Conservation (phyloP, 2,329 filamentous ascomycete genomes). For the Leptographium procerum region DNA sequence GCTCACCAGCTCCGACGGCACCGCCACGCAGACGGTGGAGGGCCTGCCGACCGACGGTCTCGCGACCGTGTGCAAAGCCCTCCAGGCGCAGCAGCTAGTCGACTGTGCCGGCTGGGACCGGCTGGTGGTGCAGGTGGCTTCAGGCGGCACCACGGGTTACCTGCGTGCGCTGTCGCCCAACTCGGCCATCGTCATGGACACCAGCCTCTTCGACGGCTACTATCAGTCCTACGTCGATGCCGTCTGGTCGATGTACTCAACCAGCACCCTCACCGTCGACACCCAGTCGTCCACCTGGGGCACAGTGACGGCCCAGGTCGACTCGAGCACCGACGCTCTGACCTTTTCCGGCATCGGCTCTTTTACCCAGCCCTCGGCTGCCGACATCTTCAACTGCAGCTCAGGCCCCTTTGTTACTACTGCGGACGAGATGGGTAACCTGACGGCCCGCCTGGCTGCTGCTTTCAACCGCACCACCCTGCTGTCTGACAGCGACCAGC, state of each 20-base stretch:
- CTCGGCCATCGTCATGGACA: slow-evolving; percentile 31
- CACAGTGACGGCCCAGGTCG: slow-evolving; percentile 31
- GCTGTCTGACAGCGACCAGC: slow-evolving; percentile 38
- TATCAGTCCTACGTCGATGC: slow-evolving; percentile 37
- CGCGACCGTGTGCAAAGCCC: slow-evolving; percentile 28
- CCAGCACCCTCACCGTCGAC: slow-evolving; percentile 34
- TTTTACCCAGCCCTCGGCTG: slow-evolving; percentile 34
- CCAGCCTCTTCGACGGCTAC: slow-evolving; percentile 35
- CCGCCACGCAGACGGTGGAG: slow-evolving; percentile 29
- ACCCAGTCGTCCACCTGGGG: slow-evolving; percentile 42
- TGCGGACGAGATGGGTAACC: slow-evolving; percentile 40
- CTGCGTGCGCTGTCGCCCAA: slow-evolving; percentile 42
- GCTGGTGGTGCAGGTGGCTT: slow-evolving; percentile 31
- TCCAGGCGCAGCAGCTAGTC: slow-evolving; percentile 31
- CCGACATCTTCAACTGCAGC: slow-evolving; percentile 41
- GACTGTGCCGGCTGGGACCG: slow-evolving; percentile 41
- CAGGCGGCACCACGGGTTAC: slow-evolving; percentile 20
- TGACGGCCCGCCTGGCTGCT: slow-evolving; percentile 63
- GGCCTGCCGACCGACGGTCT: slow-evolving; percentile 38
- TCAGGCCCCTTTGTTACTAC: slow-evolving; percentile 44
- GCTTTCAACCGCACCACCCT: slow-evolving; percentile 67
- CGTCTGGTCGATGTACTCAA: slow-evolving; percentile 39
- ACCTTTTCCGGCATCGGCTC: slow-evolving; percentile 26
- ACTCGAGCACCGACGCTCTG: slow-evolving; percentile 22
- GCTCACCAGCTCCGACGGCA: slow-evolving; percentile 35